Base-by-base conservation (phyloP, 805 yeast species). In the Ogataea ganodermae region DNA sequence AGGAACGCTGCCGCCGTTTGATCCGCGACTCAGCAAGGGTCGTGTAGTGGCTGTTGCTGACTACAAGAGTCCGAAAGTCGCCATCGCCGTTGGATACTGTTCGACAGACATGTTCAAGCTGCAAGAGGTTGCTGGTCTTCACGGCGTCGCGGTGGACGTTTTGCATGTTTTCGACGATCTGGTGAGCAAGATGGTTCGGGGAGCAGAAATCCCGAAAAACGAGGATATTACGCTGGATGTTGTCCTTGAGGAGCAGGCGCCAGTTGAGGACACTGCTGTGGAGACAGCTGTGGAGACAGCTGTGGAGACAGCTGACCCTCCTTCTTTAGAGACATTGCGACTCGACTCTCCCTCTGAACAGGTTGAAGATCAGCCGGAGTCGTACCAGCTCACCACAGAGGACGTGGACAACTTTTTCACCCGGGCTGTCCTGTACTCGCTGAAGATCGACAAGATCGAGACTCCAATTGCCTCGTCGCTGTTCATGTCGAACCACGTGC, bases 71-170 rank as follows among this genome's bases (percentile, higher is more conserved):
- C 95, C 96, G 0, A 63, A 75, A 1, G 84, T 84, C 9, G 74
- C 82, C 0, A 73, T 79, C 59, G 96, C 95, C 0, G 78, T 91
- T 22, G 97, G 97, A 2, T 61, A 74, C 9, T 80, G 86, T 50
- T 55, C 67, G 32, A 48, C 76, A 55, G 75, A 84, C 56, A 53
- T 88, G 53, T 62, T 68, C 2, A 63, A 67, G 2, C 66, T 71
- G 41, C 65, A 68, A 33, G 60, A 71, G 44, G 85, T 80, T 1
- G 66, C 75, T n/a, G 90, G 89, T 0, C 71, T 76, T 13, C 74
- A 75, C 13, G 99, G 98, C 10, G 80, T 86, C 24, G 96, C 94
- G 0, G 95, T 91, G 0, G 74, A 77, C 40, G 70, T 89, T 4
- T 56, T 81, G n/a, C 96, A 89, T 57, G 75, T 74, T 26, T 63